phyloP scores from a whole-genome alignment of 1,139 yeast genomes.

The Pichia kudriavzevii region DNA sequence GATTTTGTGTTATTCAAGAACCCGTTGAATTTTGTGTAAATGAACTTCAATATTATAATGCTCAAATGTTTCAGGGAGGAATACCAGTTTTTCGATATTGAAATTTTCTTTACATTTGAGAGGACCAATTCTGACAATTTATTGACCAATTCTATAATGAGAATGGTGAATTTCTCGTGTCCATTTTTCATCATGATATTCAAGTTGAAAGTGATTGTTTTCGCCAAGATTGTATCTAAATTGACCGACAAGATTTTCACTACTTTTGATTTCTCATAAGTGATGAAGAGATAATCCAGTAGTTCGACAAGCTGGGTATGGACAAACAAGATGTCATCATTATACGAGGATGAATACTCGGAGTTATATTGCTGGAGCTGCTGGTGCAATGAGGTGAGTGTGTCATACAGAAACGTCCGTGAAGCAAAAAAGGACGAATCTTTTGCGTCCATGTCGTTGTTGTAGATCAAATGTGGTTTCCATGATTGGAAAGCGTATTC shows the following conservation, averaged over 20 bases:
- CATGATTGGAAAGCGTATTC: slow-evolving; percentile 5
- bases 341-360: background rate
- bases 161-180: slow-evolving; percentile 26
- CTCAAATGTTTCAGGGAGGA: slow-evolving; percentile 25
- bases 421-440: slow-evolving; percentile 6
- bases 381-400: slow-evolving; percentile 7
- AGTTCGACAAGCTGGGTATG: slow-evolving; percentile 20
- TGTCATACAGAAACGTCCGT: slow-evolving; percentile 7
- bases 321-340: slow-evolving; percentile 25
- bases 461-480: slow-evolving; percentile 7
- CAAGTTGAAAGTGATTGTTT: slow-evolving; percentile 19
- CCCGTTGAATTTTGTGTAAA: slow-evolving; percentile 27
- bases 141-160: slow-evolving; percentile 24
- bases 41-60: slow-evolving; percentile 22
- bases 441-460: slow-evolving; percentile 10
- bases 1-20: slow-evolving; percentile 26
- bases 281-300: slow-evolving; percentile 16
- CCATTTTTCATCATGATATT: slow-evolving; percentile 24
- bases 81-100: slow-evolving; percentile 28
- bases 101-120: slow-evolving; percentile 22
- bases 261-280: slow-evolving; percentile 19
- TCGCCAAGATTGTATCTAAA: slow-evolving; percentile 21
- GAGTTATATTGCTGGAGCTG: slow-evolving; percentile 3
- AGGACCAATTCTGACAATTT: slow-evolving; percentile 19
- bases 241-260: slow-evolving; percentile 20